phyloP scores from a whole-genome alignment of 2,329 filamentous ascomycete genomes.

The Huntiella moniliformis region DNA sequence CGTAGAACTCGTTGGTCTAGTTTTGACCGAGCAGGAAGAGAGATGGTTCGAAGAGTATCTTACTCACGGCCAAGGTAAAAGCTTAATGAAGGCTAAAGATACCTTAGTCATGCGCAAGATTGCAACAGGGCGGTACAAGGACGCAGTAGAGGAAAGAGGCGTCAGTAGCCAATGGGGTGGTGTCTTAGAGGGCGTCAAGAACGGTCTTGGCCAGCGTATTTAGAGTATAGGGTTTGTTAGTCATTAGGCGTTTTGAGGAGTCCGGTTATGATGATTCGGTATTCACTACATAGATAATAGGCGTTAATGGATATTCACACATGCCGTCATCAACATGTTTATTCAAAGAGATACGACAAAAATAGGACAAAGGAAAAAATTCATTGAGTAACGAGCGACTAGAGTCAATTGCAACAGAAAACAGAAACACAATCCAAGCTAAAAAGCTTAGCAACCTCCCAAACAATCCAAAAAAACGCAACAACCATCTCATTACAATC shows the following conservation, averaged over 20 bases:
- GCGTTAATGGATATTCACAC: no score
- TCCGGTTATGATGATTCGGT: neutral
- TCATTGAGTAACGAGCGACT: no score
- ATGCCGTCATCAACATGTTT: no score
- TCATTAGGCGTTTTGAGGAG: neutral
- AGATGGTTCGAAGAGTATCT: conserved; percentile 55
- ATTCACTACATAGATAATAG: neutral
- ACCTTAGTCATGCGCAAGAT: conserved; percentile 57
- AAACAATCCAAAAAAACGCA: no score
- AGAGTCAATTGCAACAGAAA: no score
- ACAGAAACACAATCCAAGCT: neutral
- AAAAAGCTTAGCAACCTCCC: no score
- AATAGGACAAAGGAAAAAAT: no score
- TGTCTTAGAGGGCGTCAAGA: conserved; percentile 32
- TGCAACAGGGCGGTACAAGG: conserved; percentile 40
- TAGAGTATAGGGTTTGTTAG: neutral
- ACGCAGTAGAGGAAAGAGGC: conserved; percentile 26
- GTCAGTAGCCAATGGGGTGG: conserved; percentile 28
- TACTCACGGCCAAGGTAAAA: conserved; percentile 43
- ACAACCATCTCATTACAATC: no score
- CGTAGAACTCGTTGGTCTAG: conserved; percentile 52
- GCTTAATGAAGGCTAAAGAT: conserved; percentile 47
- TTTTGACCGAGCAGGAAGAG: conserved; percentile 54
- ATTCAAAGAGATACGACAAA: no score
- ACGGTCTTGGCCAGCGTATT: conserved; percentile 18